These are phyloP conservation scores for Psidium friedrichsthalianum DNA, from an alignment of 345 rosid genomes.

Conservation along the genomic window DNA sequence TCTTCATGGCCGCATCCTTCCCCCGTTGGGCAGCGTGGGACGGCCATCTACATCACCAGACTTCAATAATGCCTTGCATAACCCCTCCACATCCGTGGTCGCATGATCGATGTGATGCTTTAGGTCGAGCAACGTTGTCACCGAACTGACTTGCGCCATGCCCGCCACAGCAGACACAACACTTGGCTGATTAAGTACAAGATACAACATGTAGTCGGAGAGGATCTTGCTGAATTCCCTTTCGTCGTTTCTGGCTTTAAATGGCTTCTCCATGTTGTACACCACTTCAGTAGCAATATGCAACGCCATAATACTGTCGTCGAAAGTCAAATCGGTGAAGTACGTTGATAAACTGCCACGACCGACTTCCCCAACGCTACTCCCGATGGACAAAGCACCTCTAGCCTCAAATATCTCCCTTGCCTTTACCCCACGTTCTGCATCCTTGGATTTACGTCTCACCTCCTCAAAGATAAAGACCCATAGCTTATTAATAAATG, in stretches of 20 bases:
- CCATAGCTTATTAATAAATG: neutral
- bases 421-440: no score
- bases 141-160: no score
- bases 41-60: no score
- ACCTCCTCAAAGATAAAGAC: neutral
- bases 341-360: no score
- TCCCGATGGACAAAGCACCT: neutral
- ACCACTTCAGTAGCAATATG: rapidly evolving
- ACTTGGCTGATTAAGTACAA: neutral
- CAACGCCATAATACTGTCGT: rapidly evolving
- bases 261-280: neutral
- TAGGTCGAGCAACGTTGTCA: rapidly evolving
- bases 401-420: neutral
- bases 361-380: neutral
- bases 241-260: neutral
- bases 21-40: no score
- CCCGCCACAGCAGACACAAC: neutral
- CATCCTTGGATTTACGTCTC: neutral
- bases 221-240: neutral
- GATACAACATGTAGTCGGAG: neutral
- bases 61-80: no score
- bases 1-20: rapidly evolving
- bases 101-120: rapidly evolving
- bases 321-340: no score
- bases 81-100: no score